Evolutionary conservation across 2,329 filamentous ascomycete species (phyloP), one percentile per base, ranked within the genome.

Genomic region (Macrophomina pseudophaseolina): DNA sequence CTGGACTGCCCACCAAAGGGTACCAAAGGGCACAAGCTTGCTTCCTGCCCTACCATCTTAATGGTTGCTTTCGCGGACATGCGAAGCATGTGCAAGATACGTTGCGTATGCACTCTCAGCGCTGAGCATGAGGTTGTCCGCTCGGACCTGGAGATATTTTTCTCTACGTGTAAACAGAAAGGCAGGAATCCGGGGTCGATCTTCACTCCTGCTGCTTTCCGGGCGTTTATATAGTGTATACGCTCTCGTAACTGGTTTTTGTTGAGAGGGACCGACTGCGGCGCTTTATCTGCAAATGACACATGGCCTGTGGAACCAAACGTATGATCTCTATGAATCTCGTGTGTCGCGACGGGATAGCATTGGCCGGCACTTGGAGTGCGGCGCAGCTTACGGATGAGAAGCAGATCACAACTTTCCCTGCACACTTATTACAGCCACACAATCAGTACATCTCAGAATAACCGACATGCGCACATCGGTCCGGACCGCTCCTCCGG

Each of bases 211-310:
- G 18, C 23, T 16, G 28, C 40, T 11, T 23, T 7, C 7, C 35
- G 42, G 14, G 56, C 56, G 56, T 40, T 48, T n/a, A 16, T 8
- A 33, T 12, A n/a, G 56, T 23, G 42, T 8, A 42, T 23, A 32
- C 23, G 38, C 38, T 46, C 12, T 42, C 40, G 32, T 54, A 14
- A 32, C 32, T 30, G 5, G 18, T 14, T 33, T 46, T 60, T 60
- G 56, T 46, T 46, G 40, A n/a, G 23, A 23, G 23, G 38, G 30
- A 35, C n/a, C 14, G 28, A 7, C 40, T 8, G 16, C 28, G 42
- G 56, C 56, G 56, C 56, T 60, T 60, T 30, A 42, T 28, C 28
- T 60, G 30, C 40, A 42, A 60, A 60, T 60, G 56, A 48, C 56
- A 60, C 56, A 48, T 60, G 56, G 23, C 23, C 12, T 38, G 40